A percentile compares a stretch with the other conserved stretches of the same genome.
phyloP scores from a whole-genome alignment of 441 rosid species.

The Omphalea diandra region DNA sequence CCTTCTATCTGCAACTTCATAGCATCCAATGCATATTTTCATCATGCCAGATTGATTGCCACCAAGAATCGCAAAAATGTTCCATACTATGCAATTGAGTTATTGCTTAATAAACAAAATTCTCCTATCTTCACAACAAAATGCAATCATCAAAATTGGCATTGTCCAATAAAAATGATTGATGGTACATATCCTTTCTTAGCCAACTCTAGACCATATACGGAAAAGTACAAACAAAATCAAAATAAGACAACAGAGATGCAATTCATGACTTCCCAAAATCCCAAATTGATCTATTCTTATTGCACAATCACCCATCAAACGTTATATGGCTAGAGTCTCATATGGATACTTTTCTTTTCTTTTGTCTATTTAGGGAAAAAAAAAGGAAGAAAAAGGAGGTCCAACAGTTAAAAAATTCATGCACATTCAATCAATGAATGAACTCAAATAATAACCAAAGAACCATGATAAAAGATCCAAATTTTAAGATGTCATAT shows the following conservation, averaged over 20 bases:
- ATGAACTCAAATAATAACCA: not conserved
- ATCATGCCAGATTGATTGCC: not conserved
- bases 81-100: not conserved
- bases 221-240: not conserved
- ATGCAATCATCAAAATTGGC: not conserved
- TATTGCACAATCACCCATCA: constrained; percentile 6
- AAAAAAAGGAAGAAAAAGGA: too few species aligned
- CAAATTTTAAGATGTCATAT: not conserved
- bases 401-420: not conserved
- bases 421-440: not conserved
- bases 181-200: not conserved
- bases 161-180: not conserved
- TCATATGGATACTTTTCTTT: too few species aligned
- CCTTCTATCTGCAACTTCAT: not conserved
- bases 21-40: not conserved
- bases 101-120: not conserved
- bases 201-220: constrained; percentile 7
- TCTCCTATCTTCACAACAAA: not conserved
- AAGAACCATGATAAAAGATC: not conserved
- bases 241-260: not conserved
- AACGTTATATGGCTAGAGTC: not conserved
- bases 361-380: too few species aligned
- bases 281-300: not conserved
- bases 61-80: not conserved
- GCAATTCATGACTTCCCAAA: not conserved